Base-by-base conservation (phyloP, 768 basidiomycete species). In the Suillus sp. region DNA sequence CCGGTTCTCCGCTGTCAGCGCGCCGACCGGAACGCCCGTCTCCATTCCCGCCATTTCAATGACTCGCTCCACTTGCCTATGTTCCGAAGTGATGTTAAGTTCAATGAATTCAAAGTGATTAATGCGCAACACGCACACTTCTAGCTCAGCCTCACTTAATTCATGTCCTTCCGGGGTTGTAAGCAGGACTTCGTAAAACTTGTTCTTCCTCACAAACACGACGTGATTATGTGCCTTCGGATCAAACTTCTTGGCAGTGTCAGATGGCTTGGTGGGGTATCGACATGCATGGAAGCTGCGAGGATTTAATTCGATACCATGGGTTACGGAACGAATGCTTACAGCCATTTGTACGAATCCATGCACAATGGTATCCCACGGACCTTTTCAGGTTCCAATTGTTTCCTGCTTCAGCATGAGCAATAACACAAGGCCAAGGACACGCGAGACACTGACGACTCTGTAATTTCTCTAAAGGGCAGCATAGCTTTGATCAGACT, bases 331-430 rank as follows among this genome's bases (percentile, higher is more conserved):
- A 60, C n/a, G 11, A 37, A 25, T 20, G 77, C 88, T 76, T 68
- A 90, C 82, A 99, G 82, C 90, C 95, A 96, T 74, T 95, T 89
- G 84, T 96, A 97, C n/a, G 93, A 93, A 0, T 80, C 81, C 93
- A 96, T 97, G 76, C 91, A 90, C 9, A 99, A 80, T 2, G 97
- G 95, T 18, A 79, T 79, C 27, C 85, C 88, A 62, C 85, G 84
- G 27, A 90, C 84, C 75, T 86, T 95, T 70, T 99, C 96, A 1
- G 96, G 96, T 74, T 94, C 93, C 27, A 99, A 83, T 53, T 83
- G 80, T 64, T 89, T 84, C 66, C 91, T 93, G 64, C 2, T 58
- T 20, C 5, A 11, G 38, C 13, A 47, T 20, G 20, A 59, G 60
- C 27, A 40, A 13, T 9, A 37, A 22, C 25, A 35, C 40, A 56